These are phyloP conservation scores for Leucocoprinus birnbaumii DNA, from an alignment of 768 basidiomycete genomes.

Conservation along the genomic window DNA sequence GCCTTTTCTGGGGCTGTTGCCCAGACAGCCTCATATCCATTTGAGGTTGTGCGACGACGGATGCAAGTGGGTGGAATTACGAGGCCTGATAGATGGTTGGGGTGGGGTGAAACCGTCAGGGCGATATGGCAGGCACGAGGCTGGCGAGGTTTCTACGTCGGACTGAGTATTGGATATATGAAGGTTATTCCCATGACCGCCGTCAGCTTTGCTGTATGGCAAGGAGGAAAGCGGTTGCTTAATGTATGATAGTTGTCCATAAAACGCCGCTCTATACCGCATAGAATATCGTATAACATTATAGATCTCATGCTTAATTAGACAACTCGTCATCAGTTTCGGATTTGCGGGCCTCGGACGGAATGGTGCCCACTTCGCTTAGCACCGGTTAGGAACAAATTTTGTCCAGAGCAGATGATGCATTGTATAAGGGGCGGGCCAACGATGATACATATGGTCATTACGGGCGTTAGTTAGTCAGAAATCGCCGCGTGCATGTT, in stretches of 20 bases:
- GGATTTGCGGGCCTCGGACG: neutral
- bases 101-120: conserved; percentile 75
- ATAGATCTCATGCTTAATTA: neutral
- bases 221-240: conserved; percentile 62
- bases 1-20: conserved; percentile 82
- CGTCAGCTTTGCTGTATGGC: conserved; percentile 91
- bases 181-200: conserved; percentile 97
- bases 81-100: conserved; percentile 71
- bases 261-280: neutral
- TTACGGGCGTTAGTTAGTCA: conserved; percentile 9
- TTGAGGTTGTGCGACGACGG: conserved; percentile 86
- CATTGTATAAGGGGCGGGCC: neutral
- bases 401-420: neutral
- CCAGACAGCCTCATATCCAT: conserved; percentile 92
- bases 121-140: conserved; percentile 68
- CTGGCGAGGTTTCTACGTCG: conserved; percentile 88
- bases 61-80: conserved; percentile 95
- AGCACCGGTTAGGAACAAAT: neutral
- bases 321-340: neutral
- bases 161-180: conserved; percentile 86
- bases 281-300: neutral
- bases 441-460: conserved; percentile 9
- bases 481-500: neutral
- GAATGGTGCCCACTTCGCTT: neutral
- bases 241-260: conserved; percentile 27